Evolutionary conservation across 306 rosid species (phyloP).

Genomic region (Cyamopsis tetragonoloba): DNA sequence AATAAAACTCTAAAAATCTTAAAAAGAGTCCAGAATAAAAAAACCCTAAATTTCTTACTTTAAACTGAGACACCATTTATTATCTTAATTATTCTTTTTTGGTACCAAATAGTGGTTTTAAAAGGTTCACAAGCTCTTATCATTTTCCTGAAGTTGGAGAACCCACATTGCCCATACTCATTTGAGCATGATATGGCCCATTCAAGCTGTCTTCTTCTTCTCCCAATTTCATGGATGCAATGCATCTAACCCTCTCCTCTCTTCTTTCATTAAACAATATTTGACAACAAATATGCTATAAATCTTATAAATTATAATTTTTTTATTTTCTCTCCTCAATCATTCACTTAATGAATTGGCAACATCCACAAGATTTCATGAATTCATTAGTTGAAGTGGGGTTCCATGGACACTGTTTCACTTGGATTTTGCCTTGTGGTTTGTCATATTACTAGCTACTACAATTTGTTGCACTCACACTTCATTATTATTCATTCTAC

Average conservation of each 20-base stretch:
- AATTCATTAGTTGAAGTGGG: constrained; percentile 47
- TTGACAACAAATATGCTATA: constrained; percentile 30
- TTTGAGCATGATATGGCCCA: constrained; percentile 56
- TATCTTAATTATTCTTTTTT: too few relatives aligned
- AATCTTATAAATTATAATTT: constrained; percentile 3
- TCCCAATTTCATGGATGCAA: constrained; percentile 60
- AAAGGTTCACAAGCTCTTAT: constrained; percentile 46
- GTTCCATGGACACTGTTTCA: constrained; percentile 35
- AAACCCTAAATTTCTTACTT: too few relatives aligned
- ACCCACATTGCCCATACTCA: constrained; percentile 60
- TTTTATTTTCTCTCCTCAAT: constrained; percentile 42
- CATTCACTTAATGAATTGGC: constrained; percentile 84
- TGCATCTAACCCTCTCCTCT: constrained; percentile 55
- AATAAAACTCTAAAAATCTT: too few relatives aligned
- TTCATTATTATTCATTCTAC: constrained; percentile 13
- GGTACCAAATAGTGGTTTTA: constrained; percentile 41
- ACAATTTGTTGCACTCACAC: constrained; percentile 28
- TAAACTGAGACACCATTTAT: too few relatives aligned
- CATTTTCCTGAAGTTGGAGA: constrained; percentile 49
- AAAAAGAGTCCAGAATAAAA: too few relatives aligned
- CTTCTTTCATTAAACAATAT: constrained; percentile 31
- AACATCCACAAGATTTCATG: constrained; percentile 69
- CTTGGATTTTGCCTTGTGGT: constrained; percentile 36
- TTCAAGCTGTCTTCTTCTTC: constrained; percentile 51
- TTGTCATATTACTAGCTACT: constrained; percentile 28